phyloP scores from a whole-genome alignment of 139 green algal species.

The Astrephomene gubernaculifera region DNA sequence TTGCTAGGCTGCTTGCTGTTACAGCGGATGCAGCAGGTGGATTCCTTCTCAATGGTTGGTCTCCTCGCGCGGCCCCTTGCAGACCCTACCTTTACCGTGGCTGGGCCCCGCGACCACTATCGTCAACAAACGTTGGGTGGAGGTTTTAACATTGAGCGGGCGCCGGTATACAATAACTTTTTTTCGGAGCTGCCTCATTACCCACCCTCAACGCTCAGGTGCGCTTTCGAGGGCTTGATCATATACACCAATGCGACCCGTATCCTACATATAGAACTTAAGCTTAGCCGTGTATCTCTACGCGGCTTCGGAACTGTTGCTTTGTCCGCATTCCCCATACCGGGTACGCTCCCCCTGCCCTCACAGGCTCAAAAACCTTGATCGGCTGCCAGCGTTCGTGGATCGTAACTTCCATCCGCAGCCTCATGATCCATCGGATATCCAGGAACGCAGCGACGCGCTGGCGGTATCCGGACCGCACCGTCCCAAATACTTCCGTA shows the following conservation, averaged over 20 bases:
- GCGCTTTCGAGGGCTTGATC: background rate
- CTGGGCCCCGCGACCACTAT: conserved; percentile 77
- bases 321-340: no score
- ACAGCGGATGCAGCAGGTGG: no score
- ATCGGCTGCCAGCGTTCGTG: conserved; percentile 72
- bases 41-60: no score
- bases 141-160: conserved; percentile 68
- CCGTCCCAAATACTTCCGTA: conserved; percentile 67
- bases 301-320: no score
- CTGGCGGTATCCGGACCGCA: conserved; percentile 57
- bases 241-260: no score
- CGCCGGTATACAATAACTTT: conserved; percentile 74
- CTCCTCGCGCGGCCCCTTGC: conserved; percentile 18
- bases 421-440: conserved; percentile 11
- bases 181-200: conserved; percentile 76
- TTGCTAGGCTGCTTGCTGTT: background rate
- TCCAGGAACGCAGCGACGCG: conserved; percentile 12
- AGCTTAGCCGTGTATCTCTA: no score
- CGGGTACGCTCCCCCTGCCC: no score
- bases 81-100: conserved; percentile 79
- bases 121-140: conserved; percentile 66
- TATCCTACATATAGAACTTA: no score
- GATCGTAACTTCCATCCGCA: conserved; percentile 62
- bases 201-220: conserved; percentile 61
- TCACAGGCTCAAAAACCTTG: conserved; percentile 70